phyloP scores from a whole-genome alignment of 257 asterid species.

The Solanum gracilifrons region DNA sequence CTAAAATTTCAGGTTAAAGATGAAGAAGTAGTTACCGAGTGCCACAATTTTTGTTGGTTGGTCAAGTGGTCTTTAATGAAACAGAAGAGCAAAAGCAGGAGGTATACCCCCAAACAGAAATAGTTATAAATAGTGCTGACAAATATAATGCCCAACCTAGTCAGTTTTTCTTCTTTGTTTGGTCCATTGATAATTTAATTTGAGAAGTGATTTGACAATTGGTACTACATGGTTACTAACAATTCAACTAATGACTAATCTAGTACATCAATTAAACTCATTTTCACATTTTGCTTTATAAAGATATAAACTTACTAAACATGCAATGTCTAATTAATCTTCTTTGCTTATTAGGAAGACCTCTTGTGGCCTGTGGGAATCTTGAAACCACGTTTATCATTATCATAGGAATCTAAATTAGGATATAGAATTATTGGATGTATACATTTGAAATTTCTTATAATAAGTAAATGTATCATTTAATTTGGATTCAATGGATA shows the following conservation, averaged over 20 bases:
- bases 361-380: not conserved
- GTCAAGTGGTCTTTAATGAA: not conserved
- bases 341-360: not conserved
- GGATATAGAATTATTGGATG: not conserved
- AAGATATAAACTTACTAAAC: not conserved
- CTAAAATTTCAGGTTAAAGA: rapidly evolving
- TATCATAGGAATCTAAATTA: not conserved
- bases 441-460: not conserved
- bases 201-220: not conserved
- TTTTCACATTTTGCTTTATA: not conserved
- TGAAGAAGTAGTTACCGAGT: no score
- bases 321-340: not conserved
- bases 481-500: not conserved
- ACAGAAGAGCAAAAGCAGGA: not conserved
- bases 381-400: not conserved
- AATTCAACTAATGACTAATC: not conserved
- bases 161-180: not conserved
- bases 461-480: not conserved
- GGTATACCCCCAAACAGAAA: not conserved
- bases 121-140: not conserved
- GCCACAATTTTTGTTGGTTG: no score
- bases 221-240: not conserved
- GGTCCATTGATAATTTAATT: not conserved
- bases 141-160: not conserved
- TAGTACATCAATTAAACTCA: not conserved